A percentile compares a stretch with the other conserved stretches of the same genome.
These are phyloP conservation scores for Simplicillium aogashimaense DNA, from an alignment of 2,329 filamentous ascomycete species.

Conservation along the genomic window DNA sequence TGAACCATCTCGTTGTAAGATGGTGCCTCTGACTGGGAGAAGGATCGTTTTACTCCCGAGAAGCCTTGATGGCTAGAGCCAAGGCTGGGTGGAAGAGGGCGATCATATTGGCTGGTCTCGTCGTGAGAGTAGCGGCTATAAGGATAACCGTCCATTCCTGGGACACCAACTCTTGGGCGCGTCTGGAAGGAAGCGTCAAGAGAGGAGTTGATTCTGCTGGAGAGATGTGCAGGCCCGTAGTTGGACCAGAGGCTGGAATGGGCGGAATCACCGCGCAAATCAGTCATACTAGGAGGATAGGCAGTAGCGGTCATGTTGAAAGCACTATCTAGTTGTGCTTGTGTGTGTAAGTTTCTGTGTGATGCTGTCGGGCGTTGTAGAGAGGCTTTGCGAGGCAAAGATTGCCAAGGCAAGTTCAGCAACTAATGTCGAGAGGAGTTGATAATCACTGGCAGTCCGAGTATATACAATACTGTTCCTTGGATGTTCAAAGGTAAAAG, in stretches of 20 bases:
- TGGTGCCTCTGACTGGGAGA: constrained; percentile 43
- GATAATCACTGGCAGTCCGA: too few species aligned
- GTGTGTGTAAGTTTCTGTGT: constrained; percentile 10
- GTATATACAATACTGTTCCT: too few species aligned
- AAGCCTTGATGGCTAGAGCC: constrained; percentile 38
- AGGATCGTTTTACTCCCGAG: constrained; percentile 46
- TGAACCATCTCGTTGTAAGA: constrained; percentile 52
- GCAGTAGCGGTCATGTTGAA: constrained; percentile 53
- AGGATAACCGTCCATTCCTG: constrained; percentile 39
- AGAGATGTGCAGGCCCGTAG: constrained; percentile 45
- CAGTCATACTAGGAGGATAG: constrained; percentile 53
- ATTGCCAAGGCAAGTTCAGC: too few species aligned
- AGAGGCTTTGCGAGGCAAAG: too few species aligned
- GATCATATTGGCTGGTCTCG: constrained; percentile 43
- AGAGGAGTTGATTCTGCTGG: constrained; percentile 37
- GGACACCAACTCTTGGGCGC: constrained; percentile 35
- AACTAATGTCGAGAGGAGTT: too few species aligned
- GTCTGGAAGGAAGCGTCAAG: constrained; percentile 39
- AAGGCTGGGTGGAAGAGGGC: constrained; percentile 37
- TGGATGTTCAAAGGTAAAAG: too few species aligned
- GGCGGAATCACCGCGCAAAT: constrained; percentile 49
- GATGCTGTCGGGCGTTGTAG: too few species aligned
- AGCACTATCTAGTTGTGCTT: constrained; percentile 30
- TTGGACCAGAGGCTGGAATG: constrained; percentile 49
- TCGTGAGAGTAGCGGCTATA: constrained; percentile 47